phyloP scores from a whole-genome alignment of 352 stramenopile genomes.

The Pythium periplocum region DNA sequence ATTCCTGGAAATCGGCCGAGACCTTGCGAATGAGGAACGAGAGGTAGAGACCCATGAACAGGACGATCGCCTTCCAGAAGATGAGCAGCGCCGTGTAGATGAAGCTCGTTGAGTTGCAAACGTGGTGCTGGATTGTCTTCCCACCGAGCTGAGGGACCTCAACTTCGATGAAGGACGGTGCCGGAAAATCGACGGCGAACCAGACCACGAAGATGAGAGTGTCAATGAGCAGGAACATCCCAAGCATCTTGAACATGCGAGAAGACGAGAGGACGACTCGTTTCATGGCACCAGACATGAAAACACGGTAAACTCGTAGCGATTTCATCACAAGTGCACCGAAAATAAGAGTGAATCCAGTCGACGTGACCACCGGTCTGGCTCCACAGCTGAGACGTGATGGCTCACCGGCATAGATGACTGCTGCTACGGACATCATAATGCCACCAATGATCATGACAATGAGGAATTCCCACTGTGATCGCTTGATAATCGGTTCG shows the following conservation, averaged over 20 bases:
- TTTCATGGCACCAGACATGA: slow-evolving; percentile 40
- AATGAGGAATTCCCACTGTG: slow-evolving; percentile 50
- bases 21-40: slow-evolving; percentile 50
- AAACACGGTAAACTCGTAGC: slow-evolving; percentile 51
- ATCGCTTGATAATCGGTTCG: slow-evolving; percentile 49
- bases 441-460: slow-evolving; percentile 41
- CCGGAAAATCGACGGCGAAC: slow-evolving; percentile 30
- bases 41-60: slow-evolving; percentile 29
- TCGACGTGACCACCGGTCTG: slow-evolving; percentile 26
- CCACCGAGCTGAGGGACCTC: slow-evolving; percentile 21
- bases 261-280: slow-evolving; percentile 26
- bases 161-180: slow-evolving; percentile 17
- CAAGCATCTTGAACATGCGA: slow-evolving; percentile 36
- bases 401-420: slow-evolving; percentile 33
- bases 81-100: slow-evolving; percentile 50
- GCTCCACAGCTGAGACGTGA: slow-evolving; percentile 23
- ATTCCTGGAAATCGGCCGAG: slow-evolving; percentile 44
- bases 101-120: slow-evolving; percentile 35
- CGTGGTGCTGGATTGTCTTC: slow-evolving; percentile 22
- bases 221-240: slow-evolving; percentile 29
- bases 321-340: slow-evolving; percentile 43
- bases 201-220: slow-evolving; percentile 31
- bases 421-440: slow-evolving; percentile 28
- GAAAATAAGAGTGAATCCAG: slow-evolving; percentile 47
- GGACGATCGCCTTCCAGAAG: slow-evolving; percentile 53